Conservation (phyloP, 2,329 filamentous ascomycete species). For the Cucurbitaria berberidis region DNA sequence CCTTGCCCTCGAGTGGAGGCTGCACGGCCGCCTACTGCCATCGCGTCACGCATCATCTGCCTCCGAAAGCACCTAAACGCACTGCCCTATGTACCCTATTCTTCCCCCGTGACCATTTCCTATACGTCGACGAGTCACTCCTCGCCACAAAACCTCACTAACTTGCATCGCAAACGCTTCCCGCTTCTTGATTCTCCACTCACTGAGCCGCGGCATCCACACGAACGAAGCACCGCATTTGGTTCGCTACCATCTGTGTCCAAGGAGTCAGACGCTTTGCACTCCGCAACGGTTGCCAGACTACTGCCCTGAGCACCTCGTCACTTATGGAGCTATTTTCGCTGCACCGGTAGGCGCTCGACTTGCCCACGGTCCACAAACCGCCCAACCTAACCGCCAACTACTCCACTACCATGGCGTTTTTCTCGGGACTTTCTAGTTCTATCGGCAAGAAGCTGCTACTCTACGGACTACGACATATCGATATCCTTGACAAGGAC, state of each 20-base stretch:
- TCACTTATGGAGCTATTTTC: conserved; percentile 38
- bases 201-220: conserved; percentile 1
- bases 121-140: conserved; percentile 24
- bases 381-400: conserved; percentile 13
- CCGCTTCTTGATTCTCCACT: neutral
- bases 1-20: conserved; percentile 10
- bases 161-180: conserved; percentile 2
- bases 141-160: conserved; percentile 23
- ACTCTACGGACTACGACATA: conserved; percentile 79
- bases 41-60: conserved; percentile 39
- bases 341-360: conserved; percentile 36
- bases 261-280: conserved; percentile 5
- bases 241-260: neutral
- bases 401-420: conserved; percentile 62
- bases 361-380: conserved; percentile 25
- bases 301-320: conserved; percentile 9
- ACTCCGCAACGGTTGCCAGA: conserved; percentile 3
- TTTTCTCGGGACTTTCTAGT: conserved; percentile 69
- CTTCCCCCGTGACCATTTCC: conserved; percentile 27
- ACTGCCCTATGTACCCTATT: conserved; percentile 22
- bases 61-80: conserved; percentile 18
- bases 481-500: conserved; percentile 88
- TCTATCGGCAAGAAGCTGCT: conserved; percentile 87
- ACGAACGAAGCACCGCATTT: conserved; percentile 9
- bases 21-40: conserved; percentile 23